A percentile compares a stretch with the other conserved stretches of the same genome.
Evolutionary conservation across 2,329 filamentous ascomycete genomes (phyloP).

Genomic region (Plenodomus biglobosus): DNA sequence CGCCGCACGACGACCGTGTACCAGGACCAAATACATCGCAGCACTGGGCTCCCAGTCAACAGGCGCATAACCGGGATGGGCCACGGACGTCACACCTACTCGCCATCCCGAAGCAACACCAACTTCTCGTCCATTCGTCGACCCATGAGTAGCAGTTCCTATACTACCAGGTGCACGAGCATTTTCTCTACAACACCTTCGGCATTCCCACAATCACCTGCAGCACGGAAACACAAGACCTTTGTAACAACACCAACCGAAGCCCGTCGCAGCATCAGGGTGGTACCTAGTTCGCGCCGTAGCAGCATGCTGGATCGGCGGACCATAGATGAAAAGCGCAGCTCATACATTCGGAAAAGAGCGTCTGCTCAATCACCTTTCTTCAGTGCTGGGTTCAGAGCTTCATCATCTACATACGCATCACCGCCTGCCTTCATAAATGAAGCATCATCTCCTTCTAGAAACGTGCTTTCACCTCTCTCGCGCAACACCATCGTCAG

Average conservation of each 20-base stretch:
- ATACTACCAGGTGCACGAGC: constrained; percentile 42
- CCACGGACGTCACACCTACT: constrained; percentile 35
- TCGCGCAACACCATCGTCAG: constrained; percentile 19
- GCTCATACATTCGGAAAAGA: constrained; percentile 48
- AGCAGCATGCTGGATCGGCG: constrained; percentile 43
- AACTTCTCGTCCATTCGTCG: constrained; percentile 29
- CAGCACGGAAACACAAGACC: constrained; percentile 24
- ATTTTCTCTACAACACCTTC: constrained; percentile 44
- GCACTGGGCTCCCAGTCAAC: constrained; percentile 33
- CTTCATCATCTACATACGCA: constrained; percentile 36
- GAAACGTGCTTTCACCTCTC: constrained; percentile 7
- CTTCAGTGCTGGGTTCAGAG: constrained; percentile 41
- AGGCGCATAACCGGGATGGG: constrained; percentile 35
- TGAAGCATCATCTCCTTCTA: constrained; percentile 11
- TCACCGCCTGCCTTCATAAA: constrained; percentile 21
- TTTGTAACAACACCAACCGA: constrained; percentile 35
- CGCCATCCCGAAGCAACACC: constrained; percentile 30
- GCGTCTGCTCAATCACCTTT: constrained; percentile 44
- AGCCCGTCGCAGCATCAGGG: constrained; percentile 45
- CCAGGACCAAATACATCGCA: constrained; percentile 27
- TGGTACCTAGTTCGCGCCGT: constrained; percentile 37
- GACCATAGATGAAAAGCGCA: constrained; percentile 45
- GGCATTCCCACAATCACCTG: constrained; percentile 41
- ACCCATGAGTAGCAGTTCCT: constrained; percentile 41
- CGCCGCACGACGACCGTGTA: constrained; percentile 28